Evolutionary conservation across 1,284 basidiomycete species (phyloP), one percentile per base, ranked within the genome.

Genomic region (Cutaneotrichosporon spelunceum): DNA sequence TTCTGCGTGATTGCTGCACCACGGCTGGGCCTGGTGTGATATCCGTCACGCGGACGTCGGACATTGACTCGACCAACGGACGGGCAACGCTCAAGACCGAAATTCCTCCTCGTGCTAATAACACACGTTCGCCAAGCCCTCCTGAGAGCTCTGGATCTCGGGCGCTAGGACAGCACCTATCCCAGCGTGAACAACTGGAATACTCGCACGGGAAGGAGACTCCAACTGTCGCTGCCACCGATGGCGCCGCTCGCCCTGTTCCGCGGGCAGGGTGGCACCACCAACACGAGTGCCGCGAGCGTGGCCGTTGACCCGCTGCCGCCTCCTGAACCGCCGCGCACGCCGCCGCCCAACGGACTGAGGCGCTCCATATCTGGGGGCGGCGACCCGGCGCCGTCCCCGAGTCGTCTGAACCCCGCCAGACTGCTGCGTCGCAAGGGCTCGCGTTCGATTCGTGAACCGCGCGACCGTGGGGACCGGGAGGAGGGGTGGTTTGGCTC

Each of bases 351-450:
- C 21, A 34, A 36, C 24, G 29, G 2, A 34, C 14, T 39, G 34
- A 23, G 33, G 52, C 33, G 33, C 14, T 27, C 24, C 26, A n/a
- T 26, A 16, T 50, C 48, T 26, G 48, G 48, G 3, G 48, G 48
- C 45, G 48, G 48, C 19, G 48, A 50, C 27, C 27, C 48, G 2
- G 8, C 8, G 6, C 26, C 48, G 29, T 56, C 59, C 7, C 56
- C 50, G 52, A 54, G 50, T 13, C 56, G 61, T 7, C 56, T 62
- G n/a, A 62, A 62, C 56, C 61, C 61, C 2, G 52, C 61, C n/a
- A 56, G 61, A 6, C 36, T 62, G 27, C 29, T 62, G 19, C 56
- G 61, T 4, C 56, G 61, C 19, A 62, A 62, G 27, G 39, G 27
- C 21, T 61, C 59, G 29, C 48, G 59, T 23, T 52, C 55, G 45